Evolutionary conservation across 1,139 yeast species (phyloP).

Genomic region (Candida albicans): DNA sequence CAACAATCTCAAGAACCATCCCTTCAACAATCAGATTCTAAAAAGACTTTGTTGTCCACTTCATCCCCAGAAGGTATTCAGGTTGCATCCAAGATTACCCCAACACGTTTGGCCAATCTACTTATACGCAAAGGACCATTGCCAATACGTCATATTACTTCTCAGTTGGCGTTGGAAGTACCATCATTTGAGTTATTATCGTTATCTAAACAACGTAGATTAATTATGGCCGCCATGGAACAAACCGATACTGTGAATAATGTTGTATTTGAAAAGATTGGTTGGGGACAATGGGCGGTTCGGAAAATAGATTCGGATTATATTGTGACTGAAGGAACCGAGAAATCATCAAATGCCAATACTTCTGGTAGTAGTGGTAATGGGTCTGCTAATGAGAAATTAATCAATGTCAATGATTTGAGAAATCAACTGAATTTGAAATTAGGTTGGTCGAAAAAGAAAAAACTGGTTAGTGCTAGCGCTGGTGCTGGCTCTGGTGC

Average conservation of each 20-base stretch:
- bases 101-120: slow-evolving; percentile 70
- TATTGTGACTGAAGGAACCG: slow-evolving; percentile 49
- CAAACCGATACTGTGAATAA: slow-evolving; percentile 55
- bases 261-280: slow-evolving; percentile 85
- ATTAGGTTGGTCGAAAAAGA: slow-evolving; percentile 48
- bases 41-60: slow-evolving; percentile 55
- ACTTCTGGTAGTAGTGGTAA: slow-evolving; percentile 4
- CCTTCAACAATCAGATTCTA: slow-evolving; percentile 3
- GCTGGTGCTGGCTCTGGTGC: too few relatives aligned
- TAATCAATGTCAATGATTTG: slow-evolving; percentile 37
- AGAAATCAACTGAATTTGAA: slow-evolving; percentile 42
- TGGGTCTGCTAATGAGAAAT: slow-evolving; percentile 30
- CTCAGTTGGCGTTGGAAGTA: slow-evolving; percentile 72
- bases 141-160: slow-evolving; percentile 87
- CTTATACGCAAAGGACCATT: slow-evolving; percentile 78
- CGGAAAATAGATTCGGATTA: slow-evolving; percentile 51
- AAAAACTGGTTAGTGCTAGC: slow-evolving; percentile 12
- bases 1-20: slow-evolving; percentile 3
- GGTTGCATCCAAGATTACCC: slow-evolving; percentile 84
- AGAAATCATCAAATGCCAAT: slow-evolving; percentile 9
- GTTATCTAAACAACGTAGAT: slow-evolving; percentile 82
- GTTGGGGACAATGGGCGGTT: slow-evolving; percentile 99
- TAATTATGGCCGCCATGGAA: slow-evolving; percentile 88
- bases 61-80: slow-evolving; percentile 87
- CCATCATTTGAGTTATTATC: slow-evolving; percentile 79